Base-by-base conservation (phyloP, 1,139 yeast species). In the Blastobotrys proliferans region DNA sequence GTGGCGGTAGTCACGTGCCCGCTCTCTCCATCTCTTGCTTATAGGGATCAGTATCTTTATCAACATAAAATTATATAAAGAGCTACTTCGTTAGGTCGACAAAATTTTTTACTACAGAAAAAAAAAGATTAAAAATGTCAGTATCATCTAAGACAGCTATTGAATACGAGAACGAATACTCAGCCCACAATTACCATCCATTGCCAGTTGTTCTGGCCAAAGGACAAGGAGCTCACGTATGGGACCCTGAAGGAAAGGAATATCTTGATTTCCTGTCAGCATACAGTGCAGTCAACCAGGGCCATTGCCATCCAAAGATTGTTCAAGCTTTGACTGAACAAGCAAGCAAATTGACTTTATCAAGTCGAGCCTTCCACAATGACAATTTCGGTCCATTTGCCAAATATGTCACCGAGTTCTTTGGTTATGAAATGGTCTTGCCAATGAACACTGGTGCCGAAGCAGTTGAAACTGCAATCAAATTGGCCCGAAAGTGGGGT, bases 371-470 rank as follows among this genome's bases (percentile, higher is more conserved):
- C 6, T 92, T 90, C 64, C 85, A 94, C 29, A 83, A 86, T 47
- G 96, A 90, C 63, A 82, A 81, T 13, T 87, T 90, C 62, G 95
- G 95, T 40, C 76, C 76, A 36, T 90, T 80, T 61, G 94, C 97
- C 55, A 86, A 88, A 66, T 92, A 77, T 61, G 73, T 88, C 49
- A 87, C 97, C 45, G 94, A 88, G 63, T 90, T 70, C 63, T 90
- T 92, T 70, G 77, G 81, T 61, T 90, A 86, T 66, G 98, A 90
- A 60, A 82, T 81, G 84, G 92, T 90, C 6, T 73, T 90, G 64
- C 98, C 98, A 54, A 90, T 90, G 97, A 90, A 90, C 72, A 90
- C 97, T 8, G 98, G 98, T 62, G 97, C 97, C 22, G 97, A 90
- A 68, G 98, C 98, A 10, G 98, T 90, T 39, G 98, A 90, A 69